Base-by-base conservation (phyloP, 1,139 yeast species). In the Lizanozyma gosingica region DNA sequence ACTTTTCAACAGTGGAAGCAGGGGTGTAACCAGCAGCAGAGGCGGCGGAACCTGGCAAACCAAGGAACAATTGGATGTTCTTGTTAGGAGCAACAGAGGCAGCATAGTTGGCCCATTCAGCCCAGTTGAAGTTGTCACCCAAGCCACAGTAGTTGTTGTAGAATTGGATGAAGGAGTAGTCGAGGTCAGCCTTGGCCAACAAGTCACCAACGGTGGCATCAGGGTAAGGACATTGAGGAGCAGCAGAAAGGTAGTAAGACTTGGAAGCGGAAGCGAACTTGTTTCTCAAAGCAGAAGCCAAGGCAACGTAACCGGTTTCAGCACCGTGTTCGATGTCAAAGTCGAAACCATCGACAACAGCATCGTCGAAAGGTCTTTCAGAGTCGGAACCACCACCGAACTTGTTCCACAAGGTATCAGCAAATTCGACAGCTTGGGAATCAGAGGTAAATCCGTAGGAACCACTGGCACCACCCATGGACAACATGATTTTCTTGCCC, bases 221-320 rank as follows among this genome's bases (percentile, higher is more conserved):
- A 16, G 97, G 97, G 57, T 80, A 85, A 15, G 82, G 84, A 67
- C 97, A 90, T 67, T 90, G 97, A 22, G 97, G 97, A 47, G 97
- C 95, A 47, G 96, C 96, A 40, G 95, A 78, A 39, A 90, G 66
- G 59, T 84, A 88, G 64, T 84, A 90, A 15, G 61, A 54, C 59
- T 76, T 81, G 17, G 68, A 36, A 52, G 80, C 81, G 16, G 65
- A 57, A 15, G 65, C 64, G 52, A 75, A 86, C 45, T 75, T 65
- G 14, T 56, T 51, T 65, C 92, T 80, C 52, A 90, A 70, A 44
- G 71, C 71, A 9, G 59, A 69, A 18, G 78, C 86, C 45, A 82
- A 62, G 32, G 86, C 82, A 40, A 74, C 74, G 47, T 76, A 76
- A 18, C 90, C 90, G 3, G 65, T 60, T 41, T 65, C 63, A 37